phyloP scores from a whole-genome alignment of 768 basidiomycete species.

The Tylopilus cervinicoccineus region DNA sequence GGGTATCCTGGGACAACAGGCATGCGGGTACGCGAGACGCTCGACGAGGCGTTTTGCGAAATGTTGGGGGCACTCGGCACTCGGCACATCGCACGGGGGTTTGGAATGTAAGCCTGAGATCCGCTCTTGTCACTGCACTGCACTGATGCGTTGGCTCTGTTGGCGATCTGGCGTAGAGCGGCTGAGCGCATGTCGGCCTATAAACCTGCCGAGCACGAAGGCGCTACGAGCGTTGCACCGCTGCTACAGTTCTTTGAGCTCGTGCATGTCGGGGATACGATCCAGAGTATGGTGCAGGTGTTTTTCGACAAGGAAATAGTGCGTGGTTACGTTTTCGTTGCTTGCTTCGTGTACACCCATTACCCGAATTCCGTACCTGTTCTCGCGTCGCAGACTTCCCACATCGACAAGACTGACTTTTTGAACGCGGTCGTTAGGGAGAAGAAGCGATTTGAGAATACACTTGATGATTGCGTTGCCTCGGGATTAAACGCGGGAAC shows the following conservation, averaged over 20 bases:
- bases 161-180: conserved; percentile 48
- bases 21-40: conserved; percentile 82
- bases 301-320: conserved; percentile 97
- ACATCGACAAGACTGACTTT: conserved; percentile 93
- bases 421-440: conserved; percentile 90
- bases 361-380: not conserved
- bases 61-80: conserved; percentile 75
- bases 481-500: conserved; percentile 93
- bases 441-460: conserved; percentile 94
- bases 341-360: not conserved
- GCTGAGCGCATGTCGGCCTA: conserved; percentile 88
- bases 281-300: conserved; percentile 96
- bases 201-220: conserved; percentile 82
- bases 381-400: conserved; percentile 50
- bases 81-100: conserved; percentile 78
- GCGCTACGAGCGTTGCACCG: conserved; percentile 82
- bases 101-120: conserved; percentile 53
- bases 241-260: conserved; percentile 96
- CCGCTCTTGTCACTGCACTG: not conserved
- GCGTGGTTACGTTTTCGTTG: conserved; percentile 16
- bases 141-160: not conserved
- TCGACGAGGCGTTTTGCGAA: conserved; percentile 90
- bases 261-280: conserved; percentile 95
- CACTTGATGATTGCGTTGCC: conserved; percentile 91
- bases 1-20: conserved; percentile 88